Base-by-base conservation (phyloP, 768 basidiomycete genomes). In the Hortiboletus flavorubellus region DNA sequence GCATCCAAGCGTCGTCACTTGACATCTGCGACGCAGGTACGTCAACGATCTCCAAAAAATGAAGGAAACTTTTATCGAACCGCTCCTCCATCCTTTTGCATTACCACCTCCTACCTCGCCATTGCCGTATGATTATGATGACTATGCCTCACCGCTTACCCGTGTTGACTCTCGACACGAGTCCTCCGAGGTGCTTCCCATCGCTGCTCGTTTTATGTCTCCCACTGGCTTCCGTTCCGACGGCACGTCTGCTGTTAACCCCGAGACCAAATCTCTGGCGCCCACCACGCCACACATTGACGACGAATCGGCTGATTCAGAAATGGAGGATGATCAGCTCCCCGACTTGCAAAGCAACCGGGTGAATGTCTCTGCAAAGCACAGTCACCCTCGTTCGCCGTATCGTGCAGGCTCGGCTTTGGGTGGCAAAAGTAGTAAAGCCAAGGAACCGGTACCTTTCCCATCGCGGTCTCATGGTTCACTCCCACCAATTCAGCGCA, bases 31-130 rank as follows among this genome's bases (percentile, higher is more conserved):
- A 49, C 48, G 2, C 68, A 97, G 94, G 84, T 98, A 98, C 67
- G 93, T 98, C 35, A 82, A 82, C 63, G 95, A 98, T 64, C 80
- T 98, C 10, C 72, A 85, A 63, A 91, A 89, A 74, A 87, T 98
- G 83, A 93, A 92, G 75, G 91, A 94, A 60, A 93, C 90, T 0
- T 97, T 97, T 64, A 91, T 94, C 64, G 87, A 89, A 58, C 87
- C 91, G 9, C 80, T 96, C 34, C 81, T 98, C 15, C 93, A 96
- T 73, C 91, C 93, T 11, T 92, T 83, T 64, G 74, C 78, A 8
- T 67, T 74, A 2, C 68, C 71, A 14, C 58, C 70, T 0, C 63
- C 70, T 18, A 61, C 75, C n/a, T 78, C 84, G 5, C 79, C 83
- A 8, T 65, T 75, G 33, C 77, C 84, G 11, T 81, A 82, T 47